Percentiles rank a stretch among this genome's conserved stretches.
These are phyloP conservation scores for Aspergillus pseudoglaucus DNA, from an alignment of 2,329 filamentous ascomycete genomes.

Conservation along the genomic window DNA sequence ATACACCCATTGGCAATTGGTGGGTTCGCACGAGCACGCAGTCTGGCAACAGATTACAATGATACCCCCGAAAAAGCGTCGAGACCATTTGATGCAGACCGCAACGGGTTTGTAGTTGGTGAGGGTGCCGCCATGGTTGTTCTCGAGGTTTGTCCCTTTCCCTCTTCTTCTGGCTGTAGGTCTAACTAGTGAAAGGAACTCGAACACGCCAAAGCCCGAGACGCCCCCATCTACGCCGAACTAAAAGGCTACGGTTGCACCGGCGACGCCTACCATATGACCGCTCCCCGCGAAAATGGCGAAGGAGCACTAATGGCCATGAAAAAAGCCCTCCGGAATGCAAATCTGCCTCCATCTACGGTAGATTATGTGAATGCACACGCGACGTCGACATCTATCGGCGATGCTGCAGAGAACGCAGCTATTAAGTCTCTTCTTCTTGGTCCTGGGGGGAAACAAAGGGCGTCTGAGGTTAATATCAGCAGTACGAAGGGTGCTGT, in stretches of 20 bases:
- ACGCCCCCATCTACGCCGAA: conserved; percentile 81
- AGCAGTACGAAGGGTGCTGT: conserved; percentile 93
- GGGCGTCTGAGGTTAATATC: conserved; percentile 63
- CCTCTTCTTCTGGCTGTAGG: not conserved
- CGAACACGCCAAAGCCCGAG: conserved; percentile 73
- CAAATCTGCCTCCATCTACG: conserved; percentile 58
- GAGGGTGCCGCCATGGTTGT: conserved; percentile 86
- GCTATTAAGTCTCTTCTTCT: conserved; percentile 75
- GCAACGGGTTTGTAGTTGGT: conserved; percentile 83
- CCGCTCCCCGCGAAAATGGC: conserved; percentile 76
- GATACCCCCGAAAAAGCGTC: conserved; percentile 63
- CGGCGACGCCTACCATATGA: conserved; percentile 89
- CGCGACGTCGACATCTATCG: conserved; percentile 78
- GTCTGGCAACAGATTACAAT: conserved; percentile 76
- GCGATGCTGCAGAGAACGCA: conserved; percentile 78
- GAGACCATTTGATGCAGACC: conserved; percentile 74
- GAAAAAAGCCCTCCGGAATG: conserved; percentile 71
- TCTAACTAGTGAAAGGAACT: conserved; percentile 52
- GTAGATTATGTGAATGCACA: conserved; percentile 96
- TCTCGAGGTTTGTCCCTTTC: conserved; percentile 54
- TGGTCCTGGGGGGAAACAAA: conserved; percentile 59
- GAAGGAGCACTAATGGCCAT: conserved; percentile 77
- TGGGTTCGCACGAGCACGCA: conserved; percentile 82
- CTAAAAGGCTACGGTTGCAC: conserved; percentile 83
- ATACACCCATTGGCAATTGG: conserved; percentile 91